Percentiles rank a stretch among this genome's conserved stretches.
Conservation (phyloP, 768 basidiomycete genomes). For the Serendipita sp. region DNA sequence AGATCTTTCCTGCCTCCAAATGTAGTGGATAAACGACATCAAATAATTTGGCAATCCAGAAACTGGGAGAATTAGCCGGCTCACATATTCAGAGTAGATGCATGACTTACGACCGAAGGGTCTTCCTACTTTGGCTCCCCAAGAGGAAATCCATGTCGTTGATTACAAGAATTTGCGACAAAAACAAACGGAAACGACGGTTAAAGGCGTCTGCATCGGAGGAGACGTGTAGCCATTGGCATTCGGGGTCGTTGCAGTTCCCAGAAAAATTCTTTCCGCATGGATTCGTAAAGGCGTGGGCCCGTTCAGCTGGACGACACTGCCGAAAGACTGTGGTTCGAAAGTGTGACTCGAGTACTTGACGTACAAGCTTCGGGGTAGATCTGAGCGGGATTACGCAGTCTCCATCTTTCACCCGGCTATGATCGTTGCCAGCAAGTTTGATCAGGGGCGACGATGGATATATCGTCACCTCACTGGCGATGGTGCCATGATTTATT, state of each 20-base stretch:
- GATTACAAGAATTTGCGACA: not conserved
- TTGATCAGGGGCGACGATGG: not conserved
- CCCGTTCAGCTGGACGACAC: not conserved
- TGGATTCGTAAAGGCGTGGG: not conserved
- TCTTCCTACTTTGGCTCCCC: not conserved
- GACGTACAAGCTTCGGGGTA: not conserved
- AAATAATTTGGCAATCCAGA: not conserved
- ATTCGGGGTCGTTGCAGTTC: not conserved
- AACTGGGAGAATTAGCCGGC: not conserved
- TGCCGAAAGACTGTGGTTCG: not conserved
- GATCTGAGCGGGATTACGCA: not conserved
- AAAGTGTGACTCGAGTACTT: not conserved
- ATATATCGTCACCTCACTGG: not conserved
- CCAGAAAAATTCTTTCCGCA: not conserved
- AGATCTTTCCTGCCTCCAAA: not conserved
- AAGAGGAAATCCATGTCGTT: not conserved
- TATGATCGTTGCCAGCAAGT: not conserved
- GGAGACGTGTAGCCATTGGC: not conserved
- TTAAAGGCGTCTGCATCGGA: too few relatives aligned
- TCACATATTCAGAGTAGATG: not conserved
- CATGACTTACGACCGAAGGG: not conserved
- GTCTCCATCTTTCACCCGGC: not conserved
- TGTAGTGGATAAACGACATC: not conserved
- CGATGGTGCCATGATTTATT: not conserved
- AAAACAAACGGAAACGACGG: not conserved